phyloP scores from a whole-genome alignment of 179 eudicot species.

The Beta corolliflora region DNA sequence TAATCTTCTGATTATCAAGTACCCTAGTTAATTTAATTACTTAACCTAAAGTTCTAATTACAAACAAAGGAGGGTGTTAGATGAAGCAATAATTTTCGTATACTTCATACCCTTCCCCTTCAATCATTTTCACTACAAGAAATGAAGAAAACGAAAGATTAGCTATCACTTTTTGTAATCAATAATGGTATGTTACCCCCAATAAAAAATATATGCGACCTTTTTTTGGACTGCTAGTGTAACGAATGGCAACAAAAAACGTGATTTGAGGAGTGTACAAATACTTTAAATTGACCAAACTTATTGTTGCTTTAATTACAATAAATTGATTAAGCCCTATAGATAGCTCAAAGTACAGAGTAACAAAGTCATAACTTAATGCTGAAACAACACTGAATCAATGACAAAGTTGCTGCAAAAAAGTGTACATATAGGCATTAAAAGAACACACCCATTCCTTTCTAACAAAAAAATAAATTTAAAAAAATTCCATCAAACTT shows the following conservation, averaged over 20 bases:
- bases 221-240: not conserved
- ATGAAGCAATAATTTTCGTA: not conserved
- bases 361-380: slow-evolving; percentile 28
- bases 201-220: too few relatives aligned
- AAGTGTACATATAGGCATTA: slow-evolving; percentile 7
- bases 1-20: not conserved
- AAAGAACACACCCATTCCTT: not conserved
- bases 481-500: not conserved
- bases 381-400: slow-evolving; percentile 40
- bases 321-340: slow-evolving; percentile 13
- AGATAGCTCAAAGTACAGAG: slow-evolving; percentile 14
- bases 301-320: slow-evolving; percentile 22
- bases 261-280: slow-evolving; percentile 1
- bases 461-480: not conserved
- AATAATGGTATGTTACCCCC: too few relatives aligned
- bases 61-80: not conserved
- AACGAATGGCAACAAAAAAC: not conserved
- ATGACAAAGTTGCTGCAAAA: slow-evolving; percentile 43
- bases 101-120: not conserved
- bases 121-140: not conserved
- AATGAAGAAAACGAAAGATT: not conserved
- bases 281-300: not conserved
- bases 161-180: not conserved
- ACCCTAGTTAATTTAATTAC: not conserved
- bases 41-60: not conserved